Percentiles rank a stretch among this genome's conserved stretches.
Evolutionary conservation across 1,284 basidiomycete species (phyloP).

Genomic region (Dichomitus squalens): DNA sequence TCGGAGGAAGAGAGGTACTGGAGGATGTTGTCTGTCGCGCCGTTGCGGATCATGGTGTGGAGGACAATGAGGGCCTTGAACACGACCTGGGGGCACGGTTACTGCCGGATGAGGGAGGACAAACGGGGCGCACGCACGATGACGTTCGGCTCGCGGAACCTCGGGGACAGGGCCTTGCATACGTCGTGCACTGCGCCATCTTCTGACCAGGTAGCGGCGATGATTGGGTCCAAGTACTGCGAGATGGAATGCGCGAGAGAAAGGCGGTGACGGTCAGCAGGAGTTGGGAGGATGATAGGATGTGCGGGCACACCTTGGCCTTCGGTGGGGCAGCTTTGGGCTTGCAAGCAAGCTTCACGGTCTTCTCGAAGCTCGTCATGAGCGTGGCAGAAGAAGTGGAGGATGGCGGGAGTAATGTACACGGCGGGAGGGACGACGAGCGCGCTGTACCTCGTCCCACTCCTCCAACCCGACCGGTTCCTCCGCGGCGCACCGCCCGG

Average conservation of each 20-base stretch:
- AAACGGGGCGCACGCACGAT: constrained; percentile 58
- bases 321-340: constrained; percentile 94
- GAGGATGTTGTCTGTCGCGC: constrained; percentile 90
- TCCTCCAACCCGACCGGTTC: background rate
- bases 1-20: constrained; percentile 81
- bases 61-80: constrained; percentile 97
- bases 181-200: constrained; percentile 93
- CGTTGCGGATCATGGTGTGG: constrained; percentile 95
- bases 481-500: constrained; percentile 1
- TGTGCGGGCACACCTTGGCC: constrained; percentile 65
- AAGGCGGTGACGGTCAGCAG: constrained; percentile 7
- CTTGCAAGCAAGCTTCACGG: constrained; percentile 92
- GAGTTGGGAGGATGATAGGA: background rate
- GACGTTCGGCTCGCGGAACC: constrained; percentile 88
- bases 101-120: background rate
- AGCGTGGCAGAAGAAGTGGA: constrained; percentile 10
- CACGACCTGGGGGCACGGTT: constrained; percentile 63
- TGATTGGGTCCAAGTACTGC: constrained; percentile 88
- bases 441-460: constrained; percentile 1
- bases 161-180: constrained; percentile 80
- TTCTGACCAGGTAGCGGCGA: constrained; percentile 92
- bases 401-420: constrained; percentile 16
- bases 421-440: constrained; percentile 14
- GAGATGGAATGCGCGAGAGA: constrained; percentile 2
- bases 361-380: constrained; percentile 84